phyloP scores from a whole-genome alignment of 306 rosid species.

The Rosa chinensis region DNA sequence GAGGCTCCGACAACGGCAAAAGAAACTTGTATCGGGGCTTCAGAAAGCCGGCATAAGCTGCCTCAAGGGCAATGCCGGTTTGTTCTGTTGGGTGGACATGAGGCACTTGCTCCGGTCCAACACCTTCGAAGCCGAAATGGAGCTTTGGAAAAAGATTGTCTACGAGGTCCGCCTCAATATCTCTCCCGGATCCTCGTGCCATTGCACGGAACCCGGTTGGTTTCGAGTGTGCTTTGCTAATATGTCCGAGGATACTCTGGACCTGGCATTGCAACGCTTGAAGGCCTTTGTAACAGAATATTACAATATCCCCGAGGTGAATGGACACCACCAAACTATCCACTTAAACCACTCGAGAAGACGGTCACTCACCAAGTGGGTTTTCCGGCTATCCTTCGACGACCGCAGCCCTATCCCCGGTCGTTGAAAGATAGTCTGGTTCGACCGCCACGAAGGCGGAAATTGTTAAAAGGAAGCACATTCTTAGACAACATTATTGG shows the following conservation, averaged over 20 bases:
- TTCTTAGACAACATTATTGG: background rate
- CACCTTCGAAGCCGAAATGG: conserved; percentile 79
- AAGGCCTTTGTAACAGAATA: conserved; percentile 45
- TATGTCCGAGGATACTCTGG: conserved; percentile 59
- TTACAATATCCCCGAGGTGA: conserved; percentile 12
- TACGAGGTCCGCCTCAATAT: conserved; percentile 63
- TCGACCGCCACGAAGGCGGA: conserved; percentile 20
- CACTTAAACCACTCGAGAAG: conserved; percentile 33
- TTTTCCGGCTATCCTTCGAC: conserved; percentile 67
- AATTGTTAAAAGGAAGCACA: conserved; percentile 1
- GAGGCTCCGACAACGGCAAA: conserved; percentile 56
- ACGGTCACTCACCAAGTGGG: conserved; percentile 67
- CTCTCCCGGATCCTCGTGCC: conserved; percentile 81
- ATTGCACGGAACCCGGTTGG: conserved; percentile 87
- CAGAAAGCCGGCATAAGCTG: conserved; percentile 54
- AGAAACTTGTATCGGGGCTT: conserved; percentile 51
- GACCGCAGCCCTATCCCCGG: conserved; percentile 44
- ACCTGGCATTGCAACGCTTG: conserved; percentile 63
- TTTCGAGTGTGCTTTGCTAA: conserved; percentile 80
- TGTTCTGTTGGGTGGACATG: conserved; percentile 91
- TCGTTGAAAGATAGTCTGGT: conserved; percentile 54
- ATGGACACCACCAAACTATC: conserved; percentile 4
- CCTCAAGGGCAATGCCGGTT: conserved; percentile 69
- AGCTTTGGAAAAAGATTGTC: conserved; percentile 74
- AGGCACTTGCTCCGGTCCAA: conserved; percentile 54